Evolutionary conservation across 805 yeast genomes (phyloP).

Genomic region (Nakazawaea populi): DNA sequence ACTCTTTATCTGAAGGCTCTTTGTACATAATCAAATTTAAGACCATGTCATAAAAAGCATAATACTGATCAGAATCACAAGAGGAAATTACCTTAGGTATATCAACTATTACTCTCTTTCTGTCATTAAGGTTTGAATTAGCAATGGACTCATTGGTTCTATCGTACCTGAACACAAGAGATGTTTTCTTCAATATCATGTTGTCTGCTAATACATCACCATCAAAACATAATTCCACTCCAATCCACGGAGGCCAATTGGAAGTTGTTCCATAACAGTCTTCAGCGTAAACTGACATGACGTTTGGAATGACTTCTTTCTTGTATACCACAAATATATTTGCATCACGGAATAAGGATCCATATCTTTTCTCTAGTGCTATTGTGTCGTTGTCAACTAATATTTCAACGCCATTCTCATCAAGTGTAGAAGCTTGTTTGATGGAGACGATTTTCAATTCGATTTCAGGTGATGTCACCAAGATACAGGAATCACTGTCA

Average conservation of each 20-base stretch:
- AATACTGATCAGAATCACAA: slow-evolving; percentile 72
- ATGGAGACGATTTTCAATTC: slow-evolving; percentile 66
- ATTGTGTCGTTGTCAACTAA: slow-evolving; percentile 12
- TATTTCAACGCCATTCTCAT: slow-evolving; percentile 25
- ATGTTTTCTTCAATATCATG: slow-evolving; percentile 57
- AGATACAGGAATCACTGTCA: slow-evolving; percentile 50
- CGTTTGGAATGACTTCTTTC: slow-evolving; percentile 34
- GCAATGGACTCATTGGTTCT: slow-evolving; percentile 35
- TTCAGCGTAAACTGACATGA: slow-evolving; percentile 34
- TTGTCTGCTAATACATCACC: slow-evolving; percentile 39
- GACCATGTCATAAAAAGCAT: slow-evolving; percentile 55
- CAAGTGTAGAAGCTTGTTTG: slow-evolving; percentile 33
- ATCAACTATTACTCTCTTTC: slow-evolving; percentile 51
- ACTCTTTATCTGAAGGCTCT: slow-evolving; percentile 60
- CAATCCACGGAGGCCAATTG: slow-evolving; percentile 90
- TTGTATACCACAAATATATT: slow-evolving; percentile 64
- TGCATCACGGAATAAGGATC: slow-evolving; percentile 62
- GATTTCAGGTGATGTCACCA: slow-evolving; percentile 70
- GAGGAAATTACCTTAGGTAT: slow-evolving; percentile 63
- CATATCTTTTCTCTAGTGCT: slow-evolving; percentile 58
- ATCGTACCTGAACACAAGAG: slow-evolving; percentile 57
- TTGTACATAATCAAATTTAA: slow-evolving; percentile 62
- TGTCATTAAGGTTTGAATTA: slow-evolving; percentile 15
- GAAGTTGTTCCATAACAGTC: slow-evolving; percentile 55
- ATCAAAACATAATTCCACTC: slow-evolving; percentile 61